Evolutionary conservation across 805 yeast genomes (phyloP).

Genomic region (Candida mattraensis): DNA sequence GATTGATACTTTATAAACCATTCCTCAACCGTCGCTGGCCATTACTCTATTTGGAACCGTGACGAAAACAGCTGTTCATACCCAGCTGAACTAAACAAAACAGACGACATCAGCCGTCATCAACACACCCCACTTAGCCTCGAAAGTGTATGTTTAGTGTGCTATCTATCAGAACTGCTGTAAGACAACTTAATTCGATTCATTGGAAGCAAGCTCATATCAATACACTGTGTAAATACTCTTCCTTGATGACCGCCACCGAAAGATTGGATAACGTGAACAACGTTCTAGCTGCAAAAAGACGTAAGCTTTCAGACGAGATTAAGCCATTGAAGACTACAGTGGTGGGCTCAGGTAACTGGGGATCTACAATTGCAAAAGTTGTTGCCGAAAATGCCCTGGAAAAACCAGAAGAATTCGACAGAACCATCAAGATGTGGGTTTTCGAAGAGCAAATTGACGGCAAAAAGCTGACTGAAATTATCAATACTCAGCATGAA

Average conservation of each 20-base stretch:
- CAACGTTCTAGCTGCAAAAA: conserved; percentile 20
- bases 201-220: neutral
- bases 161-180: too few species aligned
- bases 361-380: conserved; percentile 98
- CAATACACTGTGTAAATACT: neutral
- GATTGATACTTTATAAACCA: too few species aligned
- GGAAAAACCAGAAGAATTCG: conserved; percentile 70
- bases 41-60: too few species aligned
- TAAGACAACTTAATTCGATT: neutral
- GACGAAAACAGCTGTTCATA: too few species aligned
- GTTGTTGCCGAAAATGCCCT: conserved; percentile 86
- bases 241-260: conserved; percentile 25
- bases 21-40: too few species aligned
- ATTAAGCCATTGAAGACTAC: conserved; percentile 50
- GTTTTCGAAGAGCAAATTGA: conserved; percentile 83
- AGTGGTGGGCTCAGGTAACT: conserved; percentile 94
- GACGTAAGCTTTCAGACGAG: conserved; percentile 23
- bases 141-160: too few species aligned
- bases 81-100: too few species aligned
- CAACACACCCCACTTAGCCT: too few species aligned
- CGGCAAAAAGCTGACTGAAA: conserved; percentile 82
- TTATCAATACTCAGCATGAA: conserved; percentile 87
- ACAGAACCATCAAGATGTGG: conserved; percentile 88
- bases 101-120: too few species aligned
- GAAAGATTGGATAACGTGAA: conserved; percentile 24